Evolutionary conservation across 352 stramenopile genomes (phyloP).

Genomic region (Phytophthora gonapodyides): DNA sequence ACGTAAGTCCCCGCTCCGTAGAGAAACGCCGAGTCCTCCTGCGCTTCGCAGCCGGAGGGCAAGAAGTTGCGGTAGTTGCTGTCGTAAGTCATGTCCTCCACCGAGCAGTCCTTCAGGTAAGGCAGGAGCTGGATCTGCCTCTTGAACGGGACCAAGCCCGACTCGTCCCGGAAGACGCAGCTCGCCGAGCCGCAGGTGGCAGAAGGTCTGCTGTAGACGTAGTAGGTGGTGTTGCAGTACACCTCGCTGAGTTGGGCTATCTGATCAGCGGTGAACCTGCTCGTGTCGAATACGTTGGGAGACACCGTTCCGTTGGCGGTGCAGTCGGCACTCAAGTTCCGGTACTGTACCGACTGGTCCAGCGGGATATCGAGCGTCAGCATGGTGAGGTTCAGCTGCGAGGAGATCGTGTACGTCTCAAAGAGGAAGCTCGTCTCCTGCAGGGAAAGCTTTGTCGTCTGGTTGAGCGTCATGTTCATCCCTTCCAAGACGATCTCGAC

Average conservation of each 20-base stretch:
- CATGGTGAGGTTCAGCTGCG: conserved; percentile 40
- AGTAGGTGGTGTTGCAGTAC: conserved; percentile 33
- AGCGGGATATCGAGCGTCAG: conserved; percentile 48
- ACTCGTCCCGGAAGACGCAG: conserved; percentile 50
- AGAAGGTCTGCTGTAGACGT: conserved; percentile 31
- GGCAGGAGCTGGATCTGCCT: conserved; percentile 46
- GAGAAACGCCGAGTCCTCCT: conserved; percentile 41
- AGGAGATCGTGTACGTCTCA: conserved; percentile 38
- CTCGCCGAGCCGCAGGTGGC: conserved; percentile 34
- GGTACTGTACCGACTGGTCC: conserved; percentile 28
- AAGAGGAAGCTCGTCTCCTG: conserved; percentile 33
- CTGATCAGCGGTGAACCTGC: conserved; percentile 12
- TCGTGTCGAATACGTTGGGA: conserved; percentile 20
- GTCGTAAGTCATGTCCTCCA: conserved; percentile 41
- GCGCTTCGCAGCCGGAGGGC: conserved; percentile 24
- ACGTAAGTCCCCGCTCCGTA: conserved; percentile 42
- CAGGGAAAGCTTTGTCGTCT: conserved; percentile 26
- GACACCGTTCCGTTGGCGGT: conserved; percentile 21
- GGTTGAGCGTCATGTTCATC: conserved; percentile 32
- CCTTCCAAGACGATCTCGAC: conserved; percentile 26
- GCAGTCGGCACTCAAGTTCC: conserved; percentile 33
- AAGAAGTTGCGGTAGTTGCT: conserved; percentile 43
- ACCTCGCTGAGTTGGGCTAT: conserved; percentile 17
- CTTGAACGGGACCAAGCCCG: conserved; percentile 36
- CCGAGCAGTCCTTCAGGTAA: conserved; percentile 45